A percentile compares a stretch with the other conserved stretches of the same genome.
phyloP scores from a whole-genome alignment of 1,284 basidiomycete species.

The Salmacisia buchloeana region DNA sequence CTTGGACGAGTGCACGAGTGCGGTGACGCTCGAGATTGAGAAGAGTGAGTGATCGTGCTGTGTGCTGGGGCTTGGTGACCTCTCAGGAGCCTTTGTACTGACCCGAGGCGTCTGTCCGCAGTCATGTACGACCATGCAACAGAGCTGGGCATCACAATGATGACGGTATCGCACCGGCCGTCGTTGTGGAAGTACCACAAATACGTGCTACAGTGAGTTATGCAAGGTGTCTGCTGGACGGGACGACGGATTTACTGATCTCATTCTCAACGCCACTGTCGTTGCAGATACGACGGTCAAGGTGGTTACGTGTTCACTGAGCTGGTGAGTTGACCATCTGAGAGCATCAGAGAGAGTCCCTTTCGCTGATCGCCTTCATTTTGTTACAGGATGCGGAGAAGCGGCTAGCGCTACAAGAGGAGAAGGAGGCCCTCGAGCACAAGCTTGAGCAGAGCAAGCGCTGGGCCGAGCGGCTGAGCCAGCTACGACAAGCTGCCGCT shows the following conservation, averaged over 20 bases:
- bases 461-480: conserved; percentile 65
- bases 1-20: conserved; percentile 88
- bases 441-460: conserved; percentile 62
- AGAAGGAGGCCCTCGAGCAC: conserved; percentile 60
- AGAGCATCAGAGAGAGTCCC: too few species aligned
- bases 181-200: conserved; percentile 90
- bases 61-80: neutral
- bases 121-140: conserved; percentile 94
- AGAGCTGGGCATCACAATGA: conserved; percentile 48
- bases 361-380: neutral
- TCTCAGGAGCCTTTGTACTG: too few species aligned
- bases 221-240: neutral
- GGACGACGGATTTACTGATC: neutral
- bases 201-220: conserved; percentile 64
- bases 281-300: conserved; percentile 53
- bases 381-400: conserved; percentile 70
- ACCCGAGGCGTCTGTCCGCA: too few species aligned
- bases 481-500: conserved; percentile 59
- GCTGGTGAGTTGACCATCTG: conserved; percentile 52
- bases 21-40: conserved; percentile 88
- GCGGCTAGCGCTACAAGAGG: conserved; percentile 83
- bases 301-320: conserved; percentile 68
- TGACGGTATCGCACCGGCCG: conserved; percentile 56
- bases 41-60: conserved; percentile 52
- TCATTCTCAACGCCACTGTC: neutral